A percentile compares a stretch with the other conserved stretches of the same genome.
Evolutionary conservation across 345 rosid genomes (phyloP).

Genomic region (Corchorus olitorius): DNA sequence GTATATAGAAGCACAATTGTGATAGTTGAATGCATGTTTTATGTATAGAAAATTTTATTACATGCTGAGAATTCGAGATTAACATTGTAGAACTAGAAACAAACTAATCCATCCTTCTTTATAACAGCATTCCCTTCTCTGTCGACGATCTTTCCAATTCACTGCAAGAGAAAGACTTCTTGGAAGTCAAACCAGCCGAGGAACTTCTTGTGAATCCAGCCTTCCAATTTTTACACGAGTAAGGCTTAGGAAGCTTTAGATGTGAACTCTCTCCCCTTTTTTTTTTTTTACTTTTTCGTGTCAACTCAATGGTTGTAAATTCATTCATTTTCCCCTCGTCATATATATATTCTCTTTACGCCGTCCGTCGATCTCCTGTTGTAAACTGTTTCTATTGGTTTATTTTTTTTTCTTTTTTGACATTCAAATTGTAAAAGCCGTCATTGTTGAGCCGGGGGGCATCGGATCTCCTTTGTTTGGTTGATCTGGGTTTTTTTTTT

Average conservation of each 20-base stretch:
- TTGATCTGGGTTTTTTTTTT: constrained; percentile 19
- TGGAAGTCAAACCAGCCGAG: constrained; percentile 74
- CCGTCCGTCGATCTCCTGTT: constrained; percentile 25
- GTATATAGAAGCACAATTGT: background rate
- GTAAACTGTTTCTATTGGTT: constrained; percentile 45
- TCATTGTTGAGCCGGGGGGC: constrained; percentile 28
- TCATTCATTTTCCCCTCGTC: constrained; percentile 23
- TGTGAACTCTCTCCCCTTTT: constrained; percentile 6
- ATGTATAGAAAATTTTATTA: background rate
- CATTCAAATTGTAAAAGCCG: constrained; percentile 39
- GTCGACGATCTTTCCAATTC: constrained; percentile 83
- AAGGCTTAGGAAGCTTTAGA: constrained; percentile 37
- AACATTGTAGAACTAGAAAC: background rate
- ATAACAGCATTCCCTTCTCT: constrained; percentile 90
- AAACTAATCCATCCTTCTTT: constrained; percentile 22
- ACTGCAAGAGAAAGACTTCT: constrained; percentile 84
- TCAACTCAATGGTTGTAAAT: constrained; percentile 29
- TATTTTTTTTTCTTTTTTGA: constrained; percentile 29
- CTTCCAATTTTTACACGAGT: constrained; percentile 81
- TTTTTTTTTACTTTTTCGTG: background rate
- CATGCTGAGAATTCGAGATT: background rate
- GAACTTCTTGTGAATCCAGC: constrained; percentile 77
- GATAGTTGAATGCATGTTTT: background rate
- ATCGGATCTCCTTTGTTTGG: constrained; percentile 19
- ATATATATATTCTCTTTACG: background rate